Conservation (phyloP, 2,329 filamentous ascomycete species). For the Penicillium sp. region DNA sequence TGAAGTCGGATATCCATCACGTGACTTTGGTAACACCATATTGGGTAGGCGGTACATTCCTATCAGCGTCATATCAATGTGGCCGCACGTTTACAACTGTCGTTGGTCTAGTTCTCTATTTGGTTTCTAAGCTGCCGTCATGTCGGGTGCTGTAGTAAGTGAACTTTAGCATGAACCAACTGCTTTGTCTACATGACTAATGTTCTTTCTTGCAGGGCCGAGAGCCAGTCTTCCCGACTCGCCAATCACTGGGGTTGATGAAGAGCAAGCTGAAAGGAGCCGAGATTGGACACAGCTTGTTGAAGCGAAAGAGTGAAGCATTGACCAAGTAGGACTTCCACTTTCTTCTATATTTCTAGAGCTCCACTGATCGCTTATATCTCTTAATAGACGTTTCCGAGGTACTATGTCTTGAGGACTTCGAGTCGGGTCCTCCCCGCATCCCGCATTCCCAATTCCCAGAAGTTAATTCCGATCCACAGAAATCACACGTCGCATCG, state of each 20-base stretch:
- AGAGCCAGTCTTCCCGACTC: slow-evolving; percentile 95
- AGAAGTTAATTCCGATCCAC: slow-evolving; percentile 28
- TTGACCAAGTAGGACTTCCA: slow-evolving; percentile 75
- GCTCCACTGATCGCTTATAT: slow-evolving; percentile 20
- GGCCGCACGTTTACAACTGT: slow-evolving; percentile 15
- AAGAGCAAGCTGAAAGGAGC: slow-evolving; percentile 96
- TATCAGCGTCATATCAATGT: slow-evolving; percentile 34
- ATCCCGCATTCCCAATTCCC: slow-evolving; percentile 4
- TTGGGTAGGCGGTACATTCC: slow-evolving; percentile 25
- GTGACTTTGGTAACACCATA: slow-evolving; percentile 16
- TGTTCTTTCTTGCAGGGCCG: slow-evolving; percentile 64
- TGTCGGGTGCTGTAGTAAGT: slow-evolving; percentile 38
- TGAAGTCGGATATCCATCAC: slow-evolving; percentile 27
- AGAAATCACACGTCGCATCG: slow-evolving; percentile 96
- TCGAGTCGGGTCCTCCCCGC: slow-evolving; percentile 23
- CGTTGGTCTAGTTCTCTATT: slow-evolving; percentile 13
- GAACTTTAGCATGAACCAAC: not conserved
- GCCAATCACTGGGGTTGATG: slow-evolving; percentile 95
- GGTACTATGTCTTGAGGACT: slow-evolving; percentile 54
- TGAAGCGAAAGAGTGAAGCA: slow-evolving; percentile 98
- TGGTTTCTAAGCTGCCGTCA: slow-evolving; percentile 19
- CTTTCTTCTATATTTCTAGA: not conserved
- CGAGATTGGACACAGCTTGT: slow-evolving; percentile 85
- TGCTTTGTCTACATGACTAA: not conserved
- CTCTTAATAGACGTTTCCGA: slow-evolving; percentile 72